Conservation (phyloP, 2,329 filamentous ascomycete genomes). For the Colletotrichum destructivum region DNA sequence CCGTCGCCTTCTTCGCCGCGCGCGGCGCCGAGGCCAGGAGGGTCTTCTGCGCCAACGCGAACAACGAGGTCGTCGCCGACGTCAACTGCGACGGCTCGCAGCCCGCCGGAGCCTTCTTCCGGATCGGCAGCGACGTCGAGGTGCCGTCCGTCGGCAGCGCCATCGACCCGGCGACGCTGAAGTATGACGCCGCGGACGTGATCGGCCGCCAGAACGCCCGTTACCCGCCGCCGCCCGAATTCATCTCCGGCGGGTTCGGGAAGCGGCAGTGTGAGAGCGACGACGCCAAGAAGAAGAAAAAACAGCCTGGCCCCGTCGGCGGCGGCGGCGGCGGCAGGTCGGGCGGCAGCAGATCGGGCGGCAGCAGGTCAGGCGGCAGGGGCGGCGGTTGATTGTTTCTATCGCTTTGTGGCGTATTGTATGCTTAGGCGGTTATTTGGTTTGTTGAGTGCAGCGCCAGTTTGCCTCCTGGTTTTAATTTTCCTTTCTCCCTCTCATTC, state of each 20-base stretch:
- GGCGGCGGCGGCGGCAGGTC: too few species aligned
- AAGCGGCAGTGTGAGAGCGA: background rate
- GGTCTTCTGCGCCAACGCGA: conserved; percentile 9
- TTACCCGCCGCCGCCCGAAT: background rate
- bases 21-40: conserved; percentile 12
- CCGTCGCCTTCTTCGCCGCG: conserved; percentile 17
- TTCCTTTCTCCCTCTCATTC: too few species aligned
- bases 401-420: too few species aligned
- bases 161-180: background rate
- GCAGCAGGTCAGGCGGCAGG: too few species aligned
- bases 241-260: background rate
- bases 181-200: background rate
- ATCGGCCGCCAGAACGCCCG: background rate
- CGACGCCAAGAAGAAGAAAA: too few species aligned
- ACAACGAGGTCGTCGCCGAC: conserved; percentile 17
- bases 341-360: too few species aligned
- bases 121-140: background rate
- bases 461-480: too few species aligned
- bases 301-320: too few species aligned
- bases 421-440: too few species aligned
- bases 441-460: too few species aligned
- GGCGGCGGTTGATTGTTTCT: too few species aligned
- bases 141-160: background rate
- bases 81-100: conserved; percentile 5
- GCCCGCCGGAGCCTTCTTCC: background rate